Evolutionary conservation across 176 grass and related monocot genomes (phyloP), one percentile per base, ranked within the genome.

Genomic region (Aegilops longissima): DNA sequence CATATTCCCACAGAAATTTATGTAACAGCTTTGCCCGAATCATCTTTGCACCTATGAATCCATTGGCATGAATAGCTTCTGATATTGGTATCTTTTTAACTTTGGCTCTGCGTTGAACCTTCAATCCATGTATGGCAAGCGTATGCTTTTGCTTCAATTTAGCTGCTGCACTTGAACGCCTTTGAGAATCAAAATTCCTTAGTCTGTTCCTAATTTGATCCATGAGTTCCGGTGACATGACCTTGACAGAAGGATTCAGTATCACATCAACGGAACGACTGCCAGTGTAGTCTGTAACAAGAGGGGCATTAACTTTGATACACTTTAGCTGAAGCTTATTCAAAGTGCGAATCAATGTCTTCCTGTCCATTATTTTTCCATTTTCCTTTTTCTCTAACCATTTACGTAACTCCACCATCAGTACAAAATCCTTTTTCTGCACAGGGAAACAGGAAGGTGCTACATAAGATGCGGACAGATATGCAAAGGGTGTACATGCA

Each of bases 251-350:
- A 80, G 92, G 90, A 87, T 93, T 90, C 75, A 94, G 79, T 87
- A 98, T 83, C 31, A 98, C 91, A 75, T 95, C 96, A 80, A 91
- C 86, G 63, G 81, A 66, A 81, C 91, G 96, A 87, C 78, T 93
- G 75, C 91, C 51, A 70, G 77, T 89, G 63, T 82, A 98, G 64
- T 98, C 89, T 81, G 93, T 95, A 56, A 92, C 81, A 24, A 93
- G 40, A 81, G 96, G 96, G 39, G 92, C 88, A 66, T 90, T 95
- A 76, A 98, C 93, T 89, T 93, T 83, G 85, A 87, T 86, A 70
- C 90, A 86, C 85, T 89, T 98, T 90, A 95, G 42, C 79, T 98
- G 93, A 83, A 98, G 88, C 82, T 91, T 98, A 85, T 98, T 98
- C 86, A 98, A 86, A 42, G 86, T 89, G 70, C 90, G 84, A 88